These are phyloP conservation scores for Silene coronaria DNA, from an alignment of 179 eudicot genomes.

Conservation along the genomic window DNA sequence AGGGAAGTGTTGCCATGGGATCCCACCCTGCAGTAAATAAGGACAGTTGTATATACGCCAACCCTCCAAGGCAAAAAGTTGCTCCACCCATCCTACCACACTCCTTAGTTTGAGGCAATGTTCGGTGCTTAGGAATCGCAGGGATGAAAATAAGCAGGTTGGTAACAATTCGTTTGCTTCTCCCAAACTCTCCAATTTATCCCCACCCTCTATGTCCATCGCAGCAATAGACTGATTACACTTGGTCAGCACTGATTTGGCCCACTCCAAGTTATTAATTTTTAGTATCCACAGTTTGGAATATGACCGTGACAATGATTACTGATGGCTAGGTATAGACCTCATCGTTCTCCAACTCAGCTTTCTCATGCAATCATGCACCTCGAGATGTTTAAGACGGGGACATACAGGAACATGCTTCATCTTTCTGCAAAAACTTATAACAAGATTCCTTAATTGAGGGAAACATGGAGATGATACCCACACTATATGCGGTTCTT, in stretches of 20 bases:
- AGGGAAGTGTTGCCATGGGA: conserved; percentile 2
- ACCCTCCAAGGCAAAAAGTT: conserved; percentile 4
- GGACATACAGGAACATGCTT: neutral
- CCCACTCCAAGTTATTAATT: neutral
- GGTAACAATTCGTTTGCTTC: neutral
- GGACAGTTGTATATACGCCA: neutral
- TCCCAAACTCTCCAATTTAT: neutral
- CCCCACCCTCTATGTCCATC: neutral
- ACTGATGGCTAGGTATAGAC: neutral
- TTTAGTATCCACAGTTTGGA: neutral
- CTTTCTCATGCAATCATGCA: neutral
- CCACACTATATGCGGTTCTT: neutral
- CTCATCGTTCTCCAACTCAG: neutral
- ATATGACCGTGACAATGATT: neutral
- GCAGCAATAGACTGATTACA: neutral
- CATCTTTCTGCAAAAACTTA: neutral
- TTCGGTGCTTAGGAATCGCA: neutral
- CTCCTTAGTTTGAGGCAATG: neutral
- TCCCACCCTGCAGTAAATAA: neutral
- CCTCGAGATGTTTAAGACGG: neutral
- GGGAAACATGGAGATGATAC: conserved; percentile 12
- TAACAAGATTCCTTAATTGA: neutral
- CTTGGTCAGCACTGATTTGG: neutral
- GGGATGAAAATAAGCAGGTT: neutral
- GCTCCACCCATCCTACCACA: neutral